phyloP scores from a whole-genome alignment of 2,329 filamentous ascomycete genomes.

The Tolypocladium pustulatum region DNA sequence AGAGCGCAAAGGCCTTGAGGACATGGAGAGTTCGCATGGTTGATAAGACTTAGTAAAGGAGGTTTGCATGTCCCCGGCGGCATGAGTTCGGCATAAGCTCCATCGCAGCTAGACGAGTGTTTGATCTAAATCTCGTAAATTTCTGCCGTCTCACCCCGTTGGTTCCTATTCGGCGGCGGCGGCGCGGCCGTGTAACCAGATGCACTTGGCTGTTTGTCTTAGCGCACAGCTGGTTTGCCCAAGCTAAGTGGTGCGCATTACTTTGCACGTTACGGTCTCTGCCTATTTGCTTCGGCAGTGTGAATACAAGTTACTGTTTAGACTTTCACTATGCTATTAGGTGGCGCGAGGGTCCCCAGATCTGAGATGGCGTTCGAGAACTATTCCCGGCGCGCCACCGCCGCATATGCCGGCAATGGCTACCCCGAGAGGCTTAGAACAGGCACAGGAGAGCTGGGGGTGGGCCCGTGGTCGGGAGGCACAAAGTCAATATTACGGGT shows the following conservation, averaged over 20 bases:
- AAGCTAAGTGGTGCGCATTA: neutral
- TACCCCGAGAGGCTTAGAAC: neutral
- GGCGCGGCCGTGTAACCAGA: neutral
- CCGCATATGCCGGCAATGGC: neutral
- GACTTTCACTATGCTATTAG: neutral
- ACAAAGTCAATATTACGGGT: no score
- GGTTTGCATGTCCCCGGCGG: no score
- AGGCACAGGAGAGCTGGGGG: neutral
- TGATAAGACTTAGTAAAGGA: neutral
- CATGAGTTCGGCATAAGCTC: no score
- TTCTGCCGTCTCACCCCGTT: neutral
- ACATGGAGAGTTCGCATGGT: neutral
- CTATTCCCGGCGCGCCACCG: no score
- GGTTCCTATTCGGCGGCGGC: neutral
- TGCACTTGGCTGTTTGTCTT: neutral
- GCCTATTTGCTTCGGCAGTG: no score
- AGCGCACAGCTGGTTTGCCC: neutral
- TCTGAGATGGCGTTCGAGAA: no score
- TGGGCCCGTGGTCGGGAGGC: neutral
- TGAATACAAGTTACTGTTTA: no score
- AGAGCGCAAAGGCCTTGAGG: neutral
- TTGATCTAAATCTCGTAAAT: neutral
- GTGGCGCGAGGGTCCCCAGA: no score
- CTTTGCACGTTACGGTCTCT: no score
- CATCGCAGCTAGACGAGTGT: neutral